phyloP scores from a whole-genome alignment of 805 yeast genomes.

The Torulaspora maleeae region DNA sequence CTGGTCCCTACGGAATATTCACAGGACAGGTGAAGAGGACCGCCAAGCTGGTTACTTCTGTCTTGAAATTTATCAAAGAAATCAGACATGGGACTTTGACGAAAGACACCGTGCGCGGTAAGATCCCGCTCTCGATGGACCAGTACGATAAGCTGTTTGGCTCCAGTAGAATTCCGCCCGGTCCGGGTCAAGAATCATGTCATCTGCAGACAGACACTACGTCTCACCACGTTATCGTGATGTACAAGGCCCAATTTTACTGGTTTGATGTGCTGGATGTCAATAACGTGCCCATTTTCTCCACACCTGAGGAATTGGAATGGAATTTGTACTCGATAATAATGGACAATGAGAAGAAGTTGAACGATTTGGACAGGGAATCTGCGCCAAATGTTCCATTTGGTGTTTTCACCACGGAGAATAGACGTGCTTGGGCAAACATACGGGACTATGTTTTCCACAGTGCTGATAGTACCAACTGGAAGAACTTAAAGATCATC shows the following conservation, averaged over 20 bases:
- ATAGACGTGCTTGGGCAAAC: conserved; percentile 81
- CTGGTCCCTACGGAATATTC: conserved; percentile 35
- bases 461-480: conserved; percentile 47
- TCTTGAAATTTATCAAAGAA: conserved; percentile 75
- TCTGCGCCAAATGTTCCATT: conserved; percentile 79
- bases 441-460: conserved; percentile 51
- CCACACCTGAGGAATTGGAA: conserved; percentile 65
- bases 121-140: conserved; percentile 76
- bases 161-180: conserved; percentile 79
- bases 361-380: conserved; percentile 31
- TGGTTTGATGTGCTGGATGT: conserved; percentile 90
- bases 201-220: conserved; percentile 74
- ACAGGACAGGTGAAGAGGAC: conserved; percentile 69
- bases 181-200: conserved; percentile 55
- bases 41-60: conserved; percentile 68
- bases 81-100: conserved; percentile 68
- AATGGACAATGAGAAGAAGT: conserved; percentile 56
- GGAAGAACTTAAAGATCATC: conserved; percentile 65
- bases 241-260: conserved; percentile 83
- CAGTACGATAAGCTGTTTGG: conserved; percentile 87
- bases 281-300: conserved; percentile 61
- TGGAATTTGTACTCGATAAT: conserved; percentile 72
- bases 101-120: conserved; percentile 62
- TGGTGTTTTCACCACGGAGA: conserved; percentile 87
- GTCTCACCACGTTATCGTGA: conserved; percentile 75